Evolutionary conservation across 2,329 filamentous ascomycete genomes (phyloP), one percentile per base, ranked within the genome.

Genomic region (Colletotrichum incanum): DNA sequence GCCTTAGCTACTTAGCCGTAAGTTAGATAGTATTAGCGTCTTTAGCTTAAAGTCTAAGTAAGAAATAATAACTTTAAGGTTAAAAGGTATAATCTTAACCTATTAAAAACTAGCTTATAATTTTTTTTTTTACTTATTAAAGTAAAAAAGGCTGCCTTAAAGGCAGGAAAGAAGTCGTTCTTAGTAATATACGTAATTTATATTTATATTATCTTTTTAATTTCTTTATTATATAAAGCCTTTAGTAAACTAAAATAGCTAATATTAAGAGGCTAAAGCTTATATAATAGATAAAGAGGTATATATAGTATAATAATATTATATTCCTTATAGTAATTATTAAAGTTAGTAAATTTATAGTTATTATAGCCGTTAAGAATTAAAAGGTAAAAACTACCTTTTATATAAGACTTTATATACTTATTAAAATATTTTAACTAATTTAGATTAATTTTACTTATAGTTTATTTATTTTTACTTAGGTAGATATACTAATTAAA

Each of bases 1-100:
- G 16, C 20, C 5, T 26, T 41, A 16, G 34, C 34, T 41, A 37
- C 28, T 60, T 41, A 43, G 56, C 3, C 9, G 16, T 39, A 37
- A 60, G 50, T 5, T 34, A 16, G 7, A 7, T 28, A 20, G 11
- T 60, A 26, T 60, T 26, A 12, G 18, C 18, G 8, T 60, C 16
- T 60, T 45, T 45, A 18, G 41, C 41, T 45, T 45, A 18, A 61
- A 61, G 47, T 61, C 23, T 39, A 56, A 23, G 20, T 39, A 39
- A n/a, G 3, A 56, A 56, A n/a, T 23, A 56, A 39, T 12, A 1
- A 56, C 12, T 54, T 56, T 39, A 39, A 9, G 14, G 14, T 54
- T 54, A 56, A 56, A 56, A 39, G 20, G 28, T 41, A 56, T 39
- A 56, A 56, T 7, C 20, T 9, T 6, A 12, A 7, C 16, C 5